These are phyloP conservation scores for Crithidia mellificae DNA, from an alignment of 208 protist genomes.

Conservation along the genomic window DNA sequence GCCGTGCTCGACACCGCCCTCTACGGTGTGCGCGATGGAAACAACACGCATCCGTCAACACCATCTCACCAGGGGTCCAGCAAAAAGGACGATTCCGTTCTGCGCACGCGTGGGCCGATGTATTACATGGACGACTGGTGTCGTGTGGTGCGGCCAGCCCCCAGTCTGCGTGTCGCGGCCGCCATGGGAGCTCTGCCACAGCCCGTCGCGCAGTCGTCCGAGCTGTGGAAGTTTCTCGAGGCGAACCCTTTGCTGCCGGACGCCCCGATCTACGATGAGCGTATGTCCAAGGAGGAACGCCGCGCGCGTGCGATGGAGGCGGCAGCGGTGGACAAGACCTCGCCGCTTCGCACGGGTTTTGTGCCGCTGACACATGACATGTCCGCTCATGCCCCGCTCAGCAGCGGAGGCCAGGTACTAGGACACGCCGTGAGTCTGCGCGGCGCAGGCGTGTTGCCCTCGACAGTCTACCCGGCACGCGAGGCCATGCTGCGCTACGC, in stretches of 20 bases:
- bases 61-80: not conserved
- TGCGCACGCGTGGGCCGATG: slow-evolving; percentile 38
- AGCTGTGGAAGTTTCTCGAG: slow-evolving; percentile 70
- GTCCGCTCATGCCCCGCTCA: slow-evolving; percentile 24
- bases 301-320: not conserved
- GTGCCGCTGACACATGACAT: slow-evolving; percentile 68
- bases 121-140: slow-evolving; percentile 80
- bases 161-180: slow-evolving; percentile 60
- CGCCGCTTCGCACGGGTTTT: slow-evolving; percentile 33
- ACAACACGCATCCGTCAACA: not conserved
- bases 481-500: slow-evolving; percentile 85
- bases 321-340: not conserved
- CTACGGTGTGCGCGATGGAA: slow-evolving; percentile 72
- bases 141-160: slow-evolving; percentile 55
- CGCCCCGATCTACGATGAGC: slow-evolving; percentile 4
- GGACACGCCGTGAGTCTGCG: slow-evolving; percentile 73
- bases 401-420: slow-evolving; percentile 58
- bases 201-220: slow-evolving; percentile 28
- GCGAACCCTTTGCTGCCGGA: slow-evolving; percentile 51
- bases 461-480: slow-evolving; percentile 49
- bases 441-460: slow-evolving; percentile 54
- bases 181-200: slow-evolving; percentile 65
- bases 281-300: not conserved
- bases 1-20: slow-evolving; percentile 67
- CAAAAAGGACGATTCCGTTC: not conserved